Base-by-base conservation (phyloP, 2,329 filamentous ascomycete species). In the Samsoniella hepiali region DNA sequence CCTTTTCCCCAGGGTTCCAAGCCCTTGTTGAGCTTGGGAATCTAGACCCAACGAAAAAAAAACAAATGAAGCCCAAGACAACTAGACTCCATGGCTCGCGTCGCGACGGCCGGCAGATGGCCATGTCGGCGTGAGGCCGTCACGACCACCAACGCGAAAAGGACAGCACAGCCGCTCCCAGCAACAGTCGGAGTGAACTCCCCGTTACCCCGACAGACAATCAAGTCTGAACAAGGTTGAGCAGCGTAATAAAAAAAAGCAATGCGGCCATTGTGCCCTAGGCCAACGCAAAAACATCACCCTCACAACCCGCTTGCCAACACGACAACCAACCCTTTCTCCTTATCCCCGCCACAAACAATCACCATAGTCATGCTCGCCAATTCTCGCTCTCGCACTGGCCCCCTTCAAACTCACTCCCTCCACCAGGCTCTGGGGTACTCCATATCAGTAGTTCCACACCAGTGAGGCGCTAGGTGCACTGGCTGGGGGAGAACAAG, bases 361-460 rank as follows among this genome's bases (percentile, higher is more conserved):
- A 40, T 32, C 34, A 40, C 11, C 17, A 17, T 2, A 45, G 62
- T 58, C 62, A 63, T 63, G 62, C 62, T 63, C 57, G 58, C 31
- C 47, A 63, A 63, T 63, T 38, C 55, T 45, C 38, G 54, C n/a
- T 31, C 15, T 54, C 32, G 62, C 49, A 63, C 62, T 63, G 62
- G 62, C 38, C 27, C 44, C 47, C 47, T 42, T 22, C 47, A 44
- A 29, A 5, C 54, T 45, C 27, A 2, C 38, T 22, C 27, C 54
- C 34, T 40, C 34, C 61, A 32, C 29, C 45, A 47, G n/a, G 32
- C 38, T 55, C 45, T 29, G 49, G 58, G 58, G 49, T 55, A 29
- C 58, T 62, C 58, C 58, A 38, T 54, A 38, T n/a, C 50, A 40
- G 38, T 38, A 62, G 50, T 32, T 22, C 59, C 50, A 50, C 57